Base-by-base conservation (phyloP, 2,329 filamentous ascomycete species). In the Aspergillus tanneri region DNA sequence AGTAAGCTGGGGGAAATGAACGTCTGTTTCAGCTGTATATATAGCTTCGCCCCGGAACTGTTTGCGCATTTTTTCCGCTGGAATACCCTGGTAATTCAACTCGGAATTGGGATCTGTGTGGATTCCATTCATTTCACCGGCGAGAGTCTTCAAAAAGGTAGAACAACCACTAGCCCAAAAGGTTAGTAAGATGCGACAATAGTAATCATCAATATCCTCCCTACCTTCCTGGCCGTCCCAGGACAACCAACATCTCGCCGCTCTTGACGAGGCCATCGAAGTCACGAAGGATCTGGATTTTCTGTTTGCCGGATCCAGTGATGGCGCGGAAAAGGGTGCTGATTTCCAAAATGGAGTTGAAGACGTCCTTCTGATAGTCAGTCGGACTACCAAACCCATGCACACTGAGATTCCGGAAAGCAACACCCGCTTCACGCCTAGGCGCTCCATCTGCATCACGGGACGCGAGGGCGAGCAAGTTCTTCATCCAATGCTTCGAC, bases 131-230 rank as follows among this genome's bases (percentile, higher is more conserved):
- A 87, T 88, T 69, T 95, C 88, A 55, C 90, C 89, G 5, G 88
- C 82, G 55, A 95, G 80, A 0, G 88, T 89, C 76, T 95, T 95
- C 55, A 95, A 75, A 56, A 95, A 85, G 2, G 90, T 95, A n/a
- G 87, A 89, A 69, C 90, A 95, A 48, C 73, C 73, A 48, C 69
- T 64, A 19, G 38, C 16, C 50, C 14, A n/a, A 42, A 41, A 25
- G 5, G 8, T 62, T 42, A 48, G 49, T 27, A 40, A 25, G 6
- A 9, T 18, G 14, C 22, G 25, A 6, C 9, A 18, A 27, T n/a
- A 27, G 38, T 14, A 16, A 18, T n/a, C 22, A n/a, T 25, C 4
- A 5, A 23, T 16, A 5, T 3, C 16, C 40, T 9, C 7, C 45
- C 36, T 50, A 56, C 57, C 54, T 71, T 44, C 75, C 75, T 6